These are phyloP conservation scores for Sphagnum contortum DNA, from an alignment of 225 moss, liverwort and hornwort genomes.

Conservation along the genomic window DNA sequence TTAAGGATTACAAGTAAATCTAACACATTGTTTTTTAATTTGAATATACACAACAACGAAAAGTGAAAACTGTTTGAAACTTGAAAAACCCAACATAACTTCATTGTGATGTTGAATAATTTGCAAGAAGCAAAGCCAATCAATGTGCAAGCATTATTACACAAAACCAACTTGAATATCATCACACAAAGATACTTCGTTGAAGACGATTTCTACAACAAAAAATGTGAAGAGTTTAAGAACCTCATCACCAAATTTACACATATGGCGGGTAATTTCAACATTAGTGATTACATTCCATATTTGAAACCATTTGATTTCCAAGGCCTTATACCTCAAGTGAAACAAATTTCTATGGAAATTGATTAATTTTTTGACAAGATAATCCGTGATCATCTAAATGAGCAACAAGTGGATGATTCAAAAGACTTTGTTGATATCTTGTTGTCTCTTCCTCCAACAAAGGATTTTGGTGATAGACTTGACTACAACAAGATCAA, in stretches of 20 bases:
- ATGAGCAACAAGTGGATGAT: neutral
- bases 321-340: constrained; percentile 19
- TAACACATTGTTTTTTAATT: no score
- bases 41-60: no score
- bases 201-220: neutral
- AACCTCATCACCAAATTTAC: constrained; percentile 3
- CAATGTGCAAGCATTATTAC: constrained; percentile 1
- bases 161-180: constrained; percentile 11
- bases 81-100: no score
- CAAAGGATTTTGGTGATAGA: constrained; percentile 4
- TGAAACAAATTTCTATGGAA: neutral
- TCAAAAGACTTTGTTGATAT: constrained; percentile 7
- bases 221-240: constrained; percentile 10
- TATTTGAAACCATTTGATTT: constrained; percentile 30
- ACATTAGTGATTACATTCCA: constrained; percentile 41
- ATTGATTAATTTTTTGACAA: constrained; percentile 10
- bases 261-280: constrained; percentile 24
- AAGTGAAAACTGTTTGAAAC: no score
- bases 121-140: constrained; percentile 12
- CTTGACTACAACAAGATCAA: constrained; percentile 6
- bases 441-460: constrained; percentile 5
- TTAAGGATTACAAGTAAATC: no score
- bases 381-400: constrained; percentile 19
- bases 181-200: constrained; percentile 10
- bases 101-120: no score